Evolutionary conservation across 108 stramenopile species (phyloP).

Genomic region (Pseudonitzschia multistriata): DNA sequence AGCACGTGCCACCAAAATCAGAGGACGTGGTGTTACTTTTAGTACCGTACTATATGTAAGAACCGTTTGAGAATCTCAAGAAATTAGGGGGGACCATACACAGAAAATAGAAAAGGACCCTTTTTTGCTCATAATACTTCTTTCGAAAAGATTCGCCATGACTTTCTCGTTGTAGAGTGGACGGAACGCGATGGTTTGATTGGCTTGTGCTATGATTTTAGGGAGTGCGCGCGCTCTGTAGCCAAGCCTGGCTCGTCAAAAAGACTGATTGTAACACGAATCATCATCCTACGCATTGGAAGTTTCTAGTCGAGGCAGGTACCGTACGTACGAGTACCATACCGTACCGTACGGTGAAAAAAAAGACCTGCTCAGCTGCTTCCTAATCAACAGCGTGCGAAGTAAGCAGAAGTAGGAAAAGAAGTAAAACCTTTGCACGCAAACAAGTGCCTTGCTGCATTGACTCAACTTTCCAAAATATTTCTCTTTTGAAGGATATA

Average conservation of each 20-base stretch:
- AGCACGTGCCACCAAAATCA: too few species aligned
- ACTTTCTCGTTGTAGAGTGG: too few species aligned
- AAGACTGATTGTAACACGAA: slow-evolving; percentile 5
- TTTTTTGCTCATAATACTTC: too few species aligned
- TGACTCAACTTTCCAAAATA: neutral
- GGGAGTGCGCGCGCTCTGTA: slow-evolving; percentile 4
- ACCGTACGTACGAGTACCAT: neutral
- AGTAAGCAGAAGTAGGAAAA: neutral
- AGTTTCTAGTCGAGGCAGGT: neutral
- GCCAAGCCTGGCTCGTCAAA: slow-evolving; percentile 10
- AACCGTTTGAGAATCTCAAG: too few species aligned
- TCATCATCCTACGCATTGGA: slow-evolving; percentile 3
- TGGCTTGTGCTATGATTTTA: too few species aligned
- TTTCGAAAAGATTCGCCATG: too few species aligned
- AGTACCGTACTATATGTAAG: too few species aligned
- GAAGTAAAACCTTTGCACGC: neutral
- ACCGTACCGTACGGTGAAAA: neutral
- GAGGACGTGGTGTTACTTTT: too few species aligned
- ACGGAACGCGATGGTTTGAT: too few species aligned
- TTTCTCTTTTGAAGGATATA: neutral
- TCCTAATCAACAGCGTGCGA: too few species aligned
- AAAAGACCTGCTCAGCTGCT: neutral
- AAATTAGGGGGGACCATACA: too few species aligned
- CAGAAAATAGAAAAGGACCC: too few species aligned
- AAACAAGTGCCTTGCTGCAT: neutral